Percentiles rank a stretch among this genome's conserved stretches.
Evolutionary conservation across 208 protist species (phyloP).

Genomic region (Trypanosoma brucei): DNA sequence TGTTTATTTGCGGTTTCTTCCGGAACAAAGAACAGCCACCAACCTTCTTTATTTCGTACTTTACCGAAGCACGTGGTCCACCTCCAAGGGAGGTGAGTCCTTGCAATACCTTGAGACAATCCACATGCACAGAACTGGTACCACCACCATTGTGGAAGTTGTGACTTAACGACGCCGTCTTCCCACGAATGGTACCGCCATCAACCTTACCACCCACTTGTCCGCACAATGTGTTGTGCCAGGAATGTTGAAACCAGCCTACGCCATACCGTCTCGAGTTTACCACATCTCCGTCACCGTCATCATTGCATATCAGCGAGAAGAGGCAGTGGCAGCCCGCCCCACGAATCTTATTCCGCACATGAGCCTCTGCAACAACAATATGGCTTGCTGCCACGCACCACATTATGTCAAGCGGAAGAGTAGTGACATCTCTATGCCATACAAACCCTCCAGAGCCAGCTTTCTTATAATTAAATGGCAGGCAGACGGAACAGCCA

Average conservation of each 20-base stretch:
- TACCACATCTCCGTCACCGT: neutral
- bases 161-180: too few relatives aligned
- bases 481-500: conserved; percentile 1
- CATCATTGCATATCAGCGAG: conserved; percentile 3
- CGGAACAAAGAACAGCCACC: conserved; percentile 4
- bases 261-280: conserved; percentile 14
- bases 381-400: conserved; percentile 27
- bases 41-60: conserved; percentile 7
- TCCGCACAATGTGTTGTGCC: conserved; percentile 5
- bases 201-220: neutral
- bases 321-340: conserved; percentile 18
- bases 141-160: neutral
- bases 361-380: conserved; percentile 20
- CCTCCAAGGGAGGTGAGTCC: conserved; percentile 16
- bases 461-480: neutral
- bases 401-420: conserved; percentile 23
- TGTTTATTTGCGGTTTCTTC: conserved; percentile 1
- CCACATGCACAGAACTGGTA: neutral
- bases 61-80: conserved; percentile 5
- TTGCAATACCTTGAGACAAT: conserved; percentile 15
- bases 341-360: neutral
- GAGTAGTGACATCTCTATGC: conserved; percentile 13
- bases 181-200: too few relatives aligned
- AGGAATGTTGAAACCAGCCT: conserved; percentile 25
- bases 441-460: conserved; percentile 9